Evolutionary conservation across 2,329 filamentous ascomycete species (phyloP).

Genomic region (Orbilia quercus): DNA sequence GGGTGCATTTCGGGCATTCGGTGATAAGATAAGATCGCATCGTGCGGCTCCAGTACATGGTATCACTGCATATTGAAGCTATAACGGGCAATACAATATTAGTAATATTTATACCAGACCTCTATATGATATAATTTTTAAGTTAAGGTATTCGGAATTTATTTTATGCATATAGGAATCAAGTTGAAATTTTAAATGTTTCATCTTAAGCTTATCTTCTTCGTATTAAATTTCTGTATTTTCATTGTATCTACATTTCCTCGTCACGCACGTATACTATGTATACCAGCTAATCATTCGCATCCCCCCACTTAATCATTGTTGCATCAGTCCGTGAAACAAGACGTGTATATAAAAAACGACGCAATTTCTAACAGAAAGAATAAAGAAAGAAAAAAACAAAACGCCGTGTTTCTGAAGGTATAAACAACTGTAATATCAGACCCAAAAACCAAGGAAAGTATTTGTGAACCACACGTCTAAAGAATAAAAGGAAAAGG

Average conservation of each 20-base stretch:
- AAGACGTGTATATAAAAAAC: constrained; percentile 22
- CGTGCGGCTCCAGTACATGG: not conserved
- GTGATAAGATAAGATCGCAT: constrained; percentile 35
- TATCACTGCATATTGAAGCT: not conserved
- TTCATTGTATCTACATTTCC: constrained; percentile 8
- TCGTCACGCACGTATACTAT: constrained; percentile 10
- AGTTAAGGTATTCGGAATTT: too few relatives aligned
- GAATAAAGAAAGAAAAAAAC: not conserved
- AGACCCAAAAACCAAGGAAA: constrained; percentile 39
- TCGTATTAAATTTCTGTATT: not conserved
- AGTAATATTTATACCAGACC: too few relatives aligned
- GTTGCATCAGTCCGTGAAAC: not conserved
- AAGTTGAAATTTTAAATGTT: too few relatives aligned
- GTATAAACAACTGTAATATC: constrained; percentile 47
- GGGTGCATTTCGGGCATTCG: not conserved
- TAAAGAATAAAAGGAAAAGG: constrained; percentile 46
- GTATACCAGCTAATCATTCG: too few relatives aligned
- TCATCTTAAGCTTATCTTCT: too few relatives aligned
- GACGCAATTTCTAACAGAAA: not conserved
- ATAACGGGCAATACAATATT: too few relatives aligned
- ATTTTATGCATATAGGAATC: too few relatives aligned
- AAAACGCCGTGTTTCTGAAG: constrained; percentile 43
- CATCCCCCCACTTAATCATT: too few relatives aligned
- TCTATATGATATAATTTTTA: too few relatives aligned
- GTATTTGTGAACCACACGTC: constrained; percentile 45